These are phyloP conservation scores for Pyricularia sp. DNA, from an alignment of 2,329 filamentous ascomycete species.

Conservation along the genomic window DNA sequence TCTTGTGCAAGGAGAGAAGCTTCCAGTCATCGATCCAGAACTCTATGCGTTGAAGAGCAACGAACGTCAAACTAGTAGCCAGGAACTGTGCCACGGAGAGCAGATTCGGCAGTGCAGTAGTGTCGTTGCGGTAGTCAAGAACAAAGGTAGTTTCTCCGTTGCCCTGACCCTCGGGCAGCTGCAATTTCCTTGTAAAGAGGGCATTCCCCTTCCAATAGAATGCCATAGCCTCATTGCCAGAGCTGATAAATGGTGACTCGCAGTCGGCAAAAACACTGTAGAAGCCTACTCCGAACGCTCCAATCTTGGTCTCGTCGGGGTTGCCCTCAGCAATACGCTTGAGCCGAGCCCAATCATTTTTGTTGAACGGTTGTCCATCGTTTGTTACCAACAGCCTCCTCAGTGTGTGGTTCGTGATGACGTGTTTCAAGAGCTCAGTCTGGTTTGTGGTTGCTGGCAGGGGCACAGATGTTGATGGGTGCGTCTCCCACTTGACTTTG, in stretches of 20 bases:
- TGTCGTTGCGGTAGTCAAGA: conserved; percentile 83
- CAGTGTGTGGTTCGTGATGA: conserved; percentile 75
- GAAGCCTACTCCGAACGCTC: conserved; percentile 95
- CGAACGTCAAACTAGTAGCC: conserved; percentile 91
- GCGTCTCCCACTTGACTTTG: conserved; percentile 83
- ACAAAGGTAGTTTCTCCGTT: conserved; percentile 81
- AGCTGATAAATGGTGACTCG: conserved; percentile 94
- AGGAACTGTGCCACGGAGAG: conserved; percentile 85
- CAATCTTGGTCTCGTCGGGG: conserved; percentile 97
- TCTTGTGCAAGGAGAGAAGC: conserved; percentile 72
- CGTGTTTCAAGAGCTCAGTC: conserved; percentile 71
- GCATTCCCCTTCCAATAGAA: conserved; percentile 99
- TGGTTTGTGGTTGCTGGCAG: conserved; percentile 55
- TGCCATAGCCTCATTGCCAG: conserved; percentile 86
- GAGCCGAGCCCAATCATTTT: conserved; percentile 85
- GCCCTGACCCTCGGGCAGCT: conserved; percentile 54
- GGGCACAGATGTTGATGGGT: conserved; percentile 71
- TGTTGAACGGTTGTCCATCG: conserved; percentile 77
- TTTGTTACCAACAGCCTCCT: conserved; percentile 86
- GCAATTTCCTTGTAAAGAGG: conserved; percentile 81
- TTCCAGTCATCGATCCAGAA: conserved; percentile 85
- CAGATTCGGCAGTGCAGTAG: conserved; percentile 77
- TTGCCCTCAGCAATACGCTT: conserved; percentile 99
- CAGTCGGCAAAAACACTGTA: conserved; percentile 98
- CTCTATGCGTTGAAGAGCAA: conserved; percentile 78